phyloP scores from a whole-genome alignment of 805 yeast species.

The Schwanniomyces yamadae region DNA sequence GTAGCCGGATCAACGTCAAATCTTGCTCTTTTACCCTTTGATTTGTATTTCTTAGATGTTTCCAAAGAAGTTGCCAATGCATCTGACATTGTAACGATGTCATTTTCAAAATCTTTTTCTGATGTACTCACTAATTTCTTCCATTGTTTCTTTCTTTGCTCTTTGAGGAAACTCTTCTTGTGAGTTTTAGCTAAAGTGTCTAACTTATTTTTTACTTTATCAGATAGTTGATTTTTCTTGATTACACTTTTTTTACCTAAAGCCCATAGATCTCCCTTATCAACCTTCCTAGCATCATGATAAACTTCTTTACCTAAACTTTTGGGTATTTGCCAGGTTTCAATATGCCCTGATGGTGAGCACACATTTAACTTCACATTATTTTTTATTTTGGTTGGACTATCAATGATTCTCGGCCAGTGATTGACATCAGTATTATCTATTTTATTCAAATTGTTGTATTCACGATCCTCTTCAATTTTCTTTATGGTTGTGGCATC shows the following conservation, averaged over 20 bases:
- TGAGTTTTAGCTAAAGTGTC: constrained; percentile 36
- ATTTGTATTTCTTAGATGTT: constrained; percentile 28
- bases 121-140: constrained; percentile 29
- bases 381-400: constrained; percentile 76
- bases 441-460: constrained; percentile 21
- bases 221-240: constrained; percentile 31
- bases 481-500: constrained; percentile 39
- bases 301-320: constrained; percentile 71
- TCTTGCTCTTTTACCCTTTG: constrained; percentile 26
- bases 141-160: constrained; percentile 32
- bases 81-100: constrained; percentile 26
- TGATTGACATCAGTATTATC: constrained; percentile 26
- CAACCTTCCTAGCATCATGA: constrained; percentile 86
- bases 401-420: constrained; percentile 73
- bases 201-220: constrained; percentile 30
- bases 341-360: constrained; percentile 74
- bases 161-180: constrained; percentile 38
- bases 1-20: constrained; percentile 17
- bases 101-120: constrained; percentile 26
- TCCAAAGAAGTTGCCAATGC: constrained; percentile 32
- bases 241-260: constrained; percentile 33
- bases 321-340: constrained; percentile 84
- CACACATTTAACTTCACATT: constrained; percentile 81
- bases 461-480: constrained; percentile 39
- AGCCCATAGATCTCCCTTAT: constrained; percentile 88